Evolutionary conservation across 257 asterid genomes (phyloP).

Genomic region (Striga asiatica): DNA sequence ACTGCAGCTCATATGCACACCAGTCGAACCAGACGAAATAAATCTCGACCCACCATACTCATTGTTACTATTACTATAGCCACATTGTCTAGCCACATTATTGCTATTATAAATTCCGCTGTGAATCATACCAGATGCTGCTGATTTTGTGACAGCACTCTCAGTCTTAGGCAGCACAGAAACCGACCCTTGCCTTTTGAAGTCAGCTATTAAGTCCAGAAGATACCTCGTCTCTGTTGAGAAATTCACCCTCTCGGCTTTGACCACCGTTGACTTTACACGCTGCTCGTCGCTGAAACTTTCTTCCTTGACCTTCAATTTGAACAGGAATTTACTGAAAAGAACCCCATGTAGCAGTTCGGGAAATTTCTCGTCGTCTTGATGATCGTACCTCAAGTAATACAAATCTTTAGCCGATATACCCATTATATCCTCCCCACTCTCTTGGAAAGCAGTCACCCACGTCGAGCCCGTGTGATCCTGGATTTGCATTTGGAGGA

Average conservation of each 20-base stretch:
- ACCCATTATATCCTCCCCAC: conserved; percentile 78
- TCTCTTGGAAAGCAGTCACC: conserved; percentile 94
- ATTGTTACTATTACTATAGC: too few relatives aligned
- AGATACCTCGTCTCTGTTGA: too few relatives aligned
- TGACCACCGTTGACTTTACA: conserved; percentile 65
- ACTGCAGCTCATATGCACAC: too few relatives aligned
- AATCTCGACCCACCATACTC: too few relatives aligned
- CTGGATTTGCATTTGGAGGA: conserved; percentile 81
- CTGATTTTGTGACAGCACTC: too few relatives aligned
- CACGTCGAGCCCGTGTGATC: conserved; percentile 82
- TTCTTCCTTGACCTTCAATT: conserved; percentile 84
- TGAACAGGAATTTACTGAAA: conserved; percentile 48
- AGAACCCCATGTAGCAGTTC: conserved; percentile 45
- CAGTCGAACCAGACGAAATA: too few relatives aligned
- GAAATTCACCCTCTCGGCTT: conserved; percentile 71
- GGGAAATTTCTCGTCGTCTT: conserved; percentile 44
- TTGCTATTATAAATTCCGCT: too few relatives aligned
- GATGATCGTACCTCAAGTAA: conserved; percentile 37
- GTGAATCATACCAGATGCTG: too few relatives aligned
- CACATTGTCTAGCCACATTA: too few relatives aligned
- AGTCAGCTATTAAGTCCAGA: too few relatives aligned
- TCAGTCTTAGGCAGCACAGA: too few relatives aligned
- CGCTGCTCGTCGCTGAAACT: conserved; percentile 70
- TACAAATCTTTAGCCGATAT: conserved; percentile 75
- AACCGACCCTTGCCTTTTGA: too few relatives aligned